Evolutionary conservation across 2,329 filamentous ascomycete species (phyloP), one percentile per base, ranked within the genome.

Genomic region (Falciphora oryzae): DNA sequence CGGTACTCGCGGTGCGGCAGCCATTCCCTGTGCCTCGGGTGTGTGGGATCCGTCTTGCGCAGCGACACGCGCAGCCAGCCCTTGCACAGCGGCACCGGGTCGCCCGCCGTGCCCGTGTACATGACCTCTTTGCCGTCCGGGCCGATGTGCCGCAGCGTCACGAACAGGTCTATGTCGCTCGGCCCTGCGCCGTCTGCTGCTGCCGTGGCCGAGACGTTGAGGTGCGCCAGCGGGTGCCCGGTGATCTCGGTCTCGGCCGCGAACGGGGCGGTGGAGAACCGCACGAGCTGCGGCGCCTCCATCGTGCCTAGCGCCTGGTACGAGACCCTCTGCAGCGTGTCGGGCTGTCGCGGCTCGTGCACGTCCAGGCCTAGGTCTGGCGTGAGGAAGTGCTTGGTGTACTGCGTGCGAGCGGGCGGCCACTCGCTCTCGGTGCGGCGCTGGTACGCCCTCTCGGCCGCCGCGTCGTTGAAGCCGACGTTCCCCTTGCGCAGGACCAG

Each of bases 181-280:
- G 75, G 72, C 1, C 71, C 74, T 1, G 69, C 68, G 0, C 68
- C 71, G 0, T 32, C 77, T 7, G 4, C 38, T 14, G 25, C 32
- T 25, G 32, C 75, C 0, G 83, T 86, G 3, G 89, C 75, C 0
- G 87, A 89, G 0, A 90, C 83, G 66, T 86, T 85, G 4, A 92
- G 77, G 67, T 86, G 87, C 0, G 86, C 87, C 0, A 85, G 78
- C 32, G 90, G 77, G 70, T 91, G 86, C 0, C 89, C 89, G 0
- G 89, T 91, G 64, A 92, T 84, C 70, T 91, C 89, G 0, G 83
- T 89, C 69, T 91, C 86, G 8, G 77, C 66, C n/a, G 81, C 78
- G 65, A 91, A 89, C 0, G 85, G 76, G 0, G 77, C 65, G 0
- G 84, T 88, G 1, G 76, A 78, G 72, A 91, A 91, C 57, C 84